A percentile compares a stretch with the other conserved stretches of the same genome.
Evolutionary conservation across 345 rosid genomes (phyloP).

Genomic region (Psidium friedrichsthalianum): DNA sequence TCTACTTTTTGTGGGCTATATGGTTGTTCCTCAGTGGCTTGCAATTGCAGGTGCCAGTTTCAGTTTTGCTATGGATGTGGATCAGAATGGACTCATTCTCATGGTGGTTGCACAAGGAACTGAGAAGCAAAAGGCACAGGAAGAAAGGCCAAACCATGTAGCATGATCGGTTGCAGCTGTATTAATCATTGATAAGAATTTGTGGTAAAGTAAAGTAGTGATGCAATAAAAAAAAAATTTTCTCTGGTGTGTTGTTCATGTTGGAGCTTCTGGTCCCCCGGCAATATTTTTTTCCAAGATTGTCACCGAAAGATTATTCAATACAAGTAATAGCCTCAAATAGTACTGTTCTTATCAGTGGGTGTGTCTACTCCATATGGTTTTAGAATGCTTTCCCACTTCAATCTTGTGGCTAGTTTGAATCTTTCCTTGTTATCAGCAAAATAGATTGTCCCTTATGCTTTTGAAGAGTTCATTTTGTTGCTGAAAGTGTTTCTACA

Average conservation of each 20-base stretch:
- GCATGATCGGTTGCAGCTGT: too few species aligned
- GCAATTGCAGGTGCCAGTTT: constrained; percentile 22
- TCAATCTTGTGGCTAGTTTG: background rate
- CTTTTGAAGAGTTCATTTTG: background rate
- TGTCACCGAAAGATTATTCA: background rate
- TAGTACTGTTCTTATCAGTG: background rate
- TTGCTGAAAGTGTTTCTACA: background rate
- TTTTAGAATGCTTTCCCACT: background rate
- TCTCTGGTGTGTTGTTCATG: background rate
- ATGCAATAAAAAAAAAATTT: too few species aligned
- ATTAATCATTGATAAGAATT: too few species aligned
- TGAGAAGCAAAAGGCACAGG: background rate
- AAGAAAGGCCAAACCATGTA: too few species aligned
- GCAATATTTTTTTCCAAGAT: background rate
- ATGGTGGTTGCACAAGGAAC: constrained; percentile 13
- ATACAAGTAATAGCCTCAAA: background rate
- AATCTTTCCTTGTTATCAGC: background rate
- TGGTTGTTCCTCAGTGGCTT: background rate
- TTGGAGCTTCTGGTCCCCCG: background rate
- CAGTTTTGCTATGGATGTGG: constrained; percentile 36
- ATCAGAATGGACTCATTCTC: constrained; percentile 9
- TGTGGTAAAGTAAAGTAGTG: too few species aligned
- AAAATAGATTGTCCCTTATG: background rate
- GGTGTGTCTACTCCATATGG: background rate
- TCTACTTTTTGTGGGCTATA: background rate